phyloP scores from a whole-genome alignment of 2,329 filamentous ascomycete species.

The Ceratocystis huliohia region DNA sequence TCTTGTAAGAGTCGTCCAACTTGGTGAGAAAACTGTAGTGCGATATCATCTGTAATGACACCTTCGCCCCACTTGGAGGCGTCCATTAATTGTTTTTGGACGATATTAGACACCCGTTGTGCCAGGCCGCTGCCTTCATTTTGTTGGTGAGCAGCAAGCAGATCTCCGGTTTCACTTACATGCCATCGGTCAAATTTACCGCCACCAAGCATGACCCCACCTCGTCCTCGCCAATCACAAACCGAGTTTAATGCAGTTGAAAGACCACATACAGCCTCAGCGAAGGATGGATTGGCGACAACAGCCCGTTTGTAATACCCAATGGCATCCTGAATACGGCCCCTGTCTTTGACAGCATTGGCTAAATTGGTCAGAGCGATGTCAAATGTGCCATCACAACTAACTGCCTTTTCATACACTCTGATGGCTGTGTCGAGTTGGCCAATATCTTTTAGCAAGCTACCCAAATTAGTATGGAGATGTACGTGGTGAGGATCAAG shows the following conservation, averaged over 20 bases:
- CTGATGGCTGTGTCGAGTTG: conserved; percentile 82
- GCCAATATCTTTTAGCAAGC: conserved; percentile 88
- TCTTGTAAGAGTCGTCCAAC: conserved; percentile 32
- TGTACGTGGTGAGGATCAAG: conserved; percentile 86
- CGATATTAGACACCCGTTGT: conserved; percentile 79
- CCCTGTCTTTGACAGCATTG: conserved; percentile 95
- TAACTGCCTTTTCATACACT: conserved; percentile 93
- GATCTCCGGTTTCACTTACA: conserved; percentile 70
- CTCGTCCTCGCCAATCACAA: conserved; percentile 83
- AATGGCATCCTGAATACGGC: conserved; percentile 83
- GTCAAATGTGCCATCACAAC: conserved; percentile 87
- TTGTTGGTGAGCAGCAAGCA: conserved; percentile 56
- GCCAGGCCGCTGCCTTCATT: conserved; percentile 65
- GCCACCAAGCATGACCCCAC: conserved; percentile 63
- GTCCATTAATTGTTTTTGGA: conserved; percentile 74
- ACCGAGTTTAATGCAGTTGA: conserved; percentile 94
- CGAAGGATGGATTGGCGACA: conserved; percentile 83
- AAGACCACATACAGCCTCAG: conserved; percentile 89
- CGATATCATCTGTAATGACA: conserved; percentile 44
- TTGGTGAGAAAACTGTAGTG: conserved; percentile 40
- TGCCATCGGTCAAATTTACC: conserved; percentile 83
- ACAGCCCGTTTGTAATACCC: conserved; percentile 84
- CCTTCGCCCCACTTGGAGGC: conserved; percentile 77
- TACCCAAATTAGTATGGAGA: conserved; percentile 91
- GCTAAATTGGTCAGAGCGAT: conserved; percentile 93